Base-by-base conservation (phyloP, 1,284 basidiomycete species). In the Pyrrhoderma noxium region DNA sequence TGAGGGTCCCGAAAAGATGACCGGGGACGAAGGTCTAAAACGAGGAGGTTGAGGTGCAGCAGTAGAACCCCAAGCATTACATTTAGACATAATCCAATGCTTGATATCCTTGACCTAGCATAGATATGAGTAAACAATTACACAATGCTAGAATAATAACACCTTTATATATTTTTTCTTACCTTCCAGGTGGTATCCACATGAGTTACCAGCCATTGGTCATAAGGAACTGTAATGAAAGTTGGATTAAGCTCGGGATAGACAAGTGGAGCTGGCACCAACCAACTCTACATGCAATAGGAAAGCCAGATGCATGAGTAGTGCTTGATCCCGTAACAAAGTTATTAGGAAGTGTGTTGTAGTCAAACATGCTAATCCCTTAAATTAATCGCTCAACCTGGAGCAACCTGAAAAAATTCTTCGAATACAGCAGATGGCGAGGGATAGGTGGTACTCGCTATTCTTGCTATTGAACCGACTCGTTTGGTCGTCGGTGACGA, bases 171-270 rank as follows among this genome's bases (percentile, higher is more conserved):
- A 31, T 16, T 19, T 21, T 11, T 37, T 16, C 44, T 37, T 31
- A 55, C 54, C 58, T 78, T 77, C 74, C 76, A 80, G 19, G 66
- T 58, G 3, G 74, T 67, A 58, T 80, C 74, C 58, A 83, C 62
- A 59, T 81, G 79, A 13, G 82, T 83, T 23, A 80, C 67, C 46
- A 85, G 68, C 83, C 83, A 86, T 65, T 85, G 82, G 63, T 86
- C 83, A 54, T 78, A 75, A 0, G 80, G 75, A 18, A 85, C 83
- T 84, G 59, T 9, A 27, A 8, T 19, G 7, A 31, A 41, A 5
- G 14, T 41, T 18, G 34, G 40, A 8, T 2, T 23, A 25, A 16
- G 18, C 14, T 36, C 19, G 45, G n/a, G n/a, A 21, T 13, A 8
- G 36, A 38, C 27, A 36, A 19, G 39, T 18, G 36, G 3, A 18